Evolutionary conservation across 2,329 filamentous ascomycete genomes (phyloP), one percentile per base, ranked within the genome.

Genomic region (Colletotrichum gloeosporioides): DNA sequence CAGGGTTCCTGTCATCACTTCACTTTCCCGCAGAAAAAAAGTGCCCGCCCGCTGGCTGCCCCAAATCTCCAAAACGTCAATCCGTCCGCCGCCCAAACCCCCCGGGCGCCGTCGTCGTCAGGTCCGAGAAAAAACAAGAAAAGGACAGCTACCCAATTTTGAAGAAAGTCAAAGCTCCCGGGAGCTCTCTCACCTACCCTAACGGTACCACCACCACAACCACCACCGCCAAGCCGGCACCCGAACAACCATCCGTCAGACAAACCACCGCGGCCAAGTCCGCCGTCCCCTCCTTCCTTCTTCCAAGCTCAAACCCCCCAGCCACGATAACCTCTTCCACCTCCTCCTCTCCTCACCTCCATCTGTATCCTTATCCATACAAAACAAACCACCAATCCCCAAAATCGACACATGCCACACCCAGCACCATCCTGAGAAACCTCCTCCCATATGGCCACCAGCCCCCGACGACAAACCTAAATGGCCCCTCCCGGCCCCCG

Each of bases 381-480:
- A 49, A 49, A 49, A 49, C 44, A 7, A 44, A 22, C 18, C 18
- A 49, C 44, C 18, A 22, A 22, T 49, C 44, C 44, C n/a, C 9
- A 67, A 29, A 29, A 44, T 25, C 18, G 18, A 9, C 44, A 49
- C 44, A 27, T 44, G 18, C 69, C 22, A 31, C 55, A 31, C 15
- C 8, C 64, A 34, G 61, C 59, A 39, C 29, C 29, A 55, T 44
- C 34, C 44, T 29, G 27, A 32, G 27, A 34, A 62, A 6, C 39
- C 64, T 31, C 70, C 70, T 57, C 70, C 63, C 65, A 64, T 61
- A 76, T 76, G 73, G 72, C 72, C 59, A 69, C 75, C 62, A 53
- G 39, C 36, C 57, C 64, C 59, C 59, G 59, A 29, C 63, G 68
- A 71, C 57, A 65, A 63, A 32, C 57, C 25, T 73, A 71, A 55